Base-by-base conservation (phyloP, 106 monocot species). In the Dendrobium huoshanense region DNA sequence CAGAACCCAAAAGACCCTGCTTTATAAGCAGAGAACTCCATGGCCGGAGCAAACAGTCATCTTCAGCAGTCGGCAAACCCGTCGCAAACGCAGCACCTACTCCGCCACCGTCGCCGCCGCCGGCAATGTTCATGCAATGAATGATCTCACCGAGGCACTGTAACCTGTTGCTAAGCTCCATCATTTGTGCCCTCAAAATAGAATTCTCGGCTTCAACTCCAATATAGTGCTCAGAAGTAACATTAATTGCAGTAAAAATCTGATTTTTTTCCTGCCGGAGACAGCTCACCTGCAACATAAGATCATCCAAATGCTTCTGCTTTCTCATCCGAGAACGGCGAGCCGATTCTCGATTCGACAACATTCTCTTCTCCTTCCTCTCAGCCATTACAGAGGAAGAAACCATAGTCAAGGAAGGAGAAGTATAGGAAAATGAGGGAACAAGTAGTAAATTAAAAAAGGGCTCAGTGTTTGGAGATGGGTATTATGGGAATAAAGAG, bases 291-390 rank as follows among this genome's bases (percentile, higher is more conserved):
- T 87, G 86, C 17, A 84, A 78, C 72, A 81, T 82, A 24, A 94
- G 88, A 1, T 91, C 94, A n/a, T 94, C 91, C 67, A 92, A 55
- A 42, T 92, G 91, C 78, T 90, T 88, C 86, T 94, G 94, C 85
- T 94, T 94, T 78, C 94, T 78, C 91, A 85, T 83, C 79, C 94
- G 48, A 17, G 91, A 91, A 55, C 91, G 80, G 83, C 89, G 77
- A 31, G 94, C 94, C 4, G 94, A 94, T 68, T 94, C 94, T 33
- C 94, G 82, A 81, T 94, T 94, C 49, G 94, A 94, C 29, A 86
- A 83, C 94, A 86, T 94, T 48, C 94, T 29, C 82, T 85, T 86
- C 82, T 86, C 80, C 84, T 81, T 85, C 83, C 86, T 75, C 78
- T 88, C 86, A 19, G 90, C 83, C 86, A 82, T 77, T 25, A 80